Percentiles rank a stretch among this genome's conserved stretches.
Evolutionary conservation across 768 basidiomycete species (phyloP).

Genomic region (Boletus rubroflammeus): DNA sequence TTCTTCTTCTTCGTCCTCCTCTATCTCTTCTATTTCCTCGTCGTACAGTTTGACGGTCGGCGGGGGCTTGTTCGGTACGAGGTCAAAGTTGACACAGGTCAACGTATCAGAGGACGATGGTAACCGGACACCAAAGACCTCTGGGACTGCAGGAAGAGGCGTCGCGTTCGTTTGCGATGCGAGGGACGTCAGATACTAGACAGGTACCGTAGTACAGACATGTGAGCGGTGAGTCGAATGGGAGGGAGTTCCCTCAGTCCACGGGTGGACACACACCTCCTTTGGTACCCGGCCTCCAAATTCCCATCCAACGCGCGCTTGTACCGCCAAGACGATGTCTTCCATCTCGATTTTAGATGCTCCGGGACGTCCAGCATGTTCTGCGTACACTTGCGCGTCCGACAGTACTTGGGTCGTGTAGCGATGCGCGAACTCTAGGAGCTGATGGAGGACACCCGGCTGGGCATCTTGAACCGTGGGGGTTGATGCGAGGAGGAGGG

Average conservation of each 20-base stretch:
- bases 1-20: conserved; percentile 42
- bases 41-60: conserved; percentile 73
- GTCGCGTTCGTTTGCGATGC: conserved; percentile 80
- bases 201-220: no score
- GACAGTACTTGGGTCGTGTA: conserved; percentile 81
- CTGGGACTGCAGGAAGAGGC: conserved; percentile 80
- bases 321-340: conserved; percentile 75
- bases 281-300: conserved; percentile 86
- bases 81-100: conserved; percentile 79
- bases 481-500: conserved; percentile 76
- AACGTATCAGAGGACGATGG: conserved; percentile 67
- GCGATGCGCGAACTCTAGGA: conserved; percentile 82
- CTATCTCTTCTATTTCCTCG: conserved; percentile 79
- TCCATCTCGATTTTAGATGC: conserved; percentile 70
- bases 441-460: conserved; percentile 80
- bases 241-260: no score
- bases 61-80: conserved; percentile 81
- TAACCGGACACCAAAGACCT: conserved; percentile 84
- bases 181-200: conserved; percentile 71
- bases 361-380: conserved; percentile 74
- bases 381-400: conserved; percentile 83
- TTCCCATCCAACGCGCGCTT: conserved; percentile 90
- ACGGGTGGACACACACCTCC: conserved; percentile 54
- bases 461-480: conserved; percentile 84
- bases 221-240: background rate